These are phyloP conservation scores for Hymenoscyphus linearis DNA, from an alignment of 2,329 filamentous ascomycete species.

Conservation along the genomic window DNA sequence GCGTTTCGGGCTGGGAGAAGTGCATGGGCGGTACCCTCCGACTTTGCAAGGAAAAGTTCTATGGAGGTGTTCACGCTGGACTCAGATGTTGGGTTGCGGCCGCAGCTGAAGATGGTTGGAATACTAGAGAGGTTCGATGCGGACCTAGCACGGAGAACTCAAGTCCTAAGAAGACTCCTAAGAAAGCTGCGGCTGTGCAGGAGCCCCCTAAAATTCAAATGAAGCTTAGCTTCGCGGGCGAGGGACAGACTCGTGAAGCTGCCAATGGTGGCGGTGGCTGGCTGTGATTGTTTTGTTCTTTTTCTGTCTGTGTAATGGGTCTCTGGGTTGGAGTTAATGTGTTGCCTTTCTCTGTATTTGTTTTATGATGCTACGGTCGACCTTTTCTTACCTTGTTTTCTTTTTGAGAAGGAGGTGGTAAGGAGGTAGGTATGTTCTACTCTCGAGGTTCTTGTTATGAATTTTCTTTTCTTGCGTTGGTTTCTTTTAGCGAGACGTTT, in stretches of 20 bases:
- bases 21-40: conserved; percentile 79
- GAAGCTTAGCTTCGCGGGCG: conserved; percentile 27
- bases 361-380: conserved; percentile 1
- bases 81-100: conserved; percentile 87
- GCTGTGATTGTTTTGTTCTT: conserved; percentile 14
- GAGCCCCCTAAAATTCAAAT: conserved; percentile 30
- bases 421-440: not conserved
- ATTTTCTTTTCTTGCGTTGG: not conserved
- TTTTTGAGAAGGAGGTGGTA: not conserved
- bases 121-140: conserved; percentile 72
- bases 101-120: conserved; percentile 82
- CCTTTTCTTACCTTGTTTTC: not conserved
- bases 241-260: conserved; percentile 12
- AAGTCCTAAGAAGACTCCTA: conserved; percentile 43
- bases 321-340: not conserved
- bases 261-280: conserved; percentile 19
- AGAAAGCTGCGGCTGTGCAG: conserved; percentile 17
- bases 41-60: conserved; percentile 97
- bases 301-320: not conserved
- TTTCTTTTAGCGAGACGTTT: not conserved
- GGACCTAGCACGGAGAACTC: conserved; percentile 47
- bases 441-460: not conserved
- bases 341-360: not conserved
- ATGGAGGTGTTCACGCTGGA: conserved; percentile 83
- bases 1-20: conserved; percentile 85